Evolutionary conservation across 2,329 filamentous ascomycete genomes (phyloP).

Genomic region (Sporothrix variecibatus): DNA sequence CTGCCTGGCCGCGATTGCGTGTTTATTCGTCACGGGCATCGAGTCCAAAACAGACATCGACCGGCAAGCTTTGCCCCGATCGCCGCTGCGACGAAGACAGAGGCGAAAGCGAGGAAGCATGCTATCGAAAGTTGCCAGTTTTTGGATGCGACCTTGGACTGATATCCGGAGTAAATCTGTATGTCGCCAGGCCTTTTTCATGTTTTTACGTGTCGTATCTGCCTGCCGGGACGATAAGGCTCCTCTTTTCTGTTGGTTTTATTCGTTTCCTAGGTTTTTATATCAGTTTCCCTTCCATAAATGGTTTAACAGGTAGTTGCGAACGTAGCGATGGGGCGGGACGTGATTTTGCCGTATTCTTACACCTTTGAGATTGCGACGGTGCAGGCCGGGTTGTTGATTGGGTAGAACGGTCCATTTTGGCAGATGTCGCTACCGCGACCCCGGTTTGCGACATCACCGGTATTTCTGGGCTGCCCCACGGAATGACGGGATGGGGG

Average conservation of each 20-base stretch:
- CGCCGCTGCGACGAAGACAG: background rate
- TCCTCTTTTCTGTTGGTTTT: background rate
- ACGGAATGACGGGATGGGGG: background rate
- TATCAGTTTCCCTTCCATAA: background rate
- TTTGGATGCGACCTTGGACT: background rate
- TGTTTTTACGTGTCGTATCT: background rate
- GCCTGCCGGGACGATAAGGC: background rate
- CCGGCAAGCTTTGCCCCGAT: background rate
- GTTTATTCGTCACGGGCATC: background rate
- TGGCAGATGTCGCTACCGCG: constrained; percentile 14
- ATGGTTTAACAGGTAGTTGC: background rate
- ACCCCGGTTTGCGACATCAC: constrained; percentile 20
- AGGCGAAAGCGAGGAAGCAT: background rate
- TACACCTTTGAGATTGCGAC: constrained; percentile 6
- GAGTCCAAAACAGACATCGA: background rate
- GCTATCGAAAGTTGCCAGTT: background rate
- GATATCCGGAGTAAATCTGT: background rate
- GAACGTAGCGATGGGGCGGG: background rate
- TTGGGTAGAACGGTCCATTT: background rate
- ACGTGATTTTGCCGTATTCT: constrained; percentile 7
- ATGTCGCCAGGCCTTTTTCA: background rate
- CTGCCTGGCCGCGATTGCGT: background rate
- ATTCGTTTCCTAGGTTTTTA: background rate
- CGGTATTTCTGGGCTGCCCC: background rate
- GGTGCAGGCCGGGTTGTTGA: background rate